Evolutionary conservation across 805 yeast species (phyloP), one percentile per base, ranked within the genome.

Genomic region (Wickerhamiella azymoides): DNA sequence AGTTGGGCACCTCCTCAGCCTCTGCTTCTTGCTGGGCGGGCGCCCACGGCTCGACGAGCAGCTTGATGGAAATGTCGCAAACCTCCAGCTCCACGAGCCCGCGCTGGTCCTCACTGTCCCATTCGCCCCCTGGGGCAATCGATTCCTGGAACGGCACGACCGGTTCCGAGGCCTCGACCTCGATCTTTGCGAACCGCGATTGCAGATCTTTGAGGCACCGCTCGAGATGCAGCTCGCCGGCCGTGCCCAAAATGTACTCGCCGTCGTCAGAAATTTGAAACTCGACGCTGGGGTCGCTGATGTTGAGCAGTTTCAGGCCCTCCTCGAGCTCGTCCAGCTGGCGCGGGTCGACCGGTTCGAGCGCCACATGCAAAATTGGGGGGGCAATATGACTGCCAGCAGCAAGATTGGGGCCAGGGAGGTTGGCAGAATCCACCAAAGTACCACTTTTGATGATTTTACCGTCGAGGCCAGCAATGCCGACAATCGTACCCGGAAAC

Each of bases 191-290:
- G 71, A 86, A 92, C 54, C 97, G 70, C 56, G 84, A 95, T 46
- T 74, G 77, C 57, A 92, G 66, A 64, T 92, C 99, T 57, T 85
- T 86, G 53, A 92, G 62, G 62, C 98, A 92, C 58, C 98, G 74
- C 58, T 92, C 99, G 36, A 92, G 68, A 67, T 92, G 99, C 51
- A 92, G 69, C 62, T 92, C 98, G 42, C 99, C 99, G 9, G 98
- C 96, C 9, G 94, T 88, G 39, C 94, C 84, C 54, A 92, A 68
- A 52, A 92, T 86, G 54, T 84, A 83, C 62, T 92, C 99, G 47
- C 99, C 99, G 8, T 79, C 77, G 48, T 84, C 95, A 55, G 84
- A 88, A 37, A 85, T 69, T 56, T 74, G 81, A 47, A 88, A 80
- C 54, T 84, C 85, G 17, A 88, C 93, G 55, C 95, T 89, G 1